Conservation (phyloP, 1,284 basidiomycete species). For the Melampsora larici-populina region DNA sequence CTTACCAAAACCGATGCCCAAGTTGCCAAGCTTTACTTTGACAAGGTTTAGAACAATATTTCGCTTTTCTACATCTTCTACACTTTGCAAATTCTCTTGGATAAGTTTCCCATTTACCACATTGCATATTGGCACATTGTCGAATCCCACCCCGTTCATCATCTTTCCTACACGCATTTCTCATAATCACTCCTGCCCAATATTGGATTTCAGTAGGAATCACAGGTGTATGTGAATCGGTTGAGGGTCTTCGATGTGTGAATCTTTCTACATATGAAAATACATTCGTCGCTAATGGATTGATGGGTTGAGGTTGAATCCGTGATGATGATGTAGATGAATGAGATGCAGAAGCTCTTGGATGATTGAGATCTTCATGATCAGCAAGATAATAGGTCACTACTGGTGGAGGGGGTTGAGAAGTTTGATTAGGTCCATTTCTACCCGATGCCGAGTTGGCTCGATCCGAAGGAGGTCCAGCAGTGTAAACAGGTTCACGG, state of each 20-base stretch:
- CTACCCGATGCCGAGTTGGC: slow-evolving; percentile 1
- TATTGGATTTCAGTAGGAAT: slow-evolving; percentile 92
- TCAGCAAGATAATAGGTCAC: slow-evolving; percentile 51
- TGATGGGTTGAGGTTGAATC: slow-evolving; percentile 52
- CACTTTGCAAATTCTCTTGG: slow-evolving; percentile 98
- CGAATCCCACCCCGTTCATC: slow-evolving; percentile 85
- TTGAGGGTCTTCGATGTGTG: slow-evolving; percentile 83
- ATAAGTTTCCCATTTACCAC: slow-evolving; percentile 88
- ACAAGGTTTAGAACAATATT: slow-evolving; percentile 97
- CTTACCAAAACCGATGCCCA: slow-evolving; percentile 72
- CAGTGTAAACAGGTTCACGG: neutral
- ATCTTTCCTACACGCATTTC: slow-evolving; percentile 97
- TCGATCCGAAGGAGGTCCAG: slow-evolving; percentile 1
- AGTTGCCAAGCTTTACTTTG: slow-evolving; percentile 96
- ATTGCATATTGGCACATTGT: slow-evolving; percentile 97
- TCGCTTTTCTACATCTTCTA: slow-evolving; percentile 89
- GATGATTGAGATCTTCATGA: slow-evolving; percentile 44
- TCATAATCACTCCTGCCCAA: slow-evolving; percentile 99
- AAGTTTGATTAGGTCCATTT: neutral
- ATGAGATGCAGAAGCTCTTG: slow-evolving; percentile 47
- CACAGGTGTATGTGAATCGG: slow-evolving; percentile 68
- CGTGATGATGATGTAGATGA: slow-evolving; percentile 56
- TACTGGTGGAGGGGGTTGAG: slow-evolving; percentile 7
- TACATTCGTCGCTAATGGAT: slow-evolving; percentile 67
- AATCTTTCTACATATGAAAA: slow-evolving; percentile 95